A percentile compares a stretch with the other conserved stretches of the same genome.
phyloP scores from a whole-genome alignment of 2,329 filamentous ascomycete species.

The Amauroascus verrucosus region DNA sequence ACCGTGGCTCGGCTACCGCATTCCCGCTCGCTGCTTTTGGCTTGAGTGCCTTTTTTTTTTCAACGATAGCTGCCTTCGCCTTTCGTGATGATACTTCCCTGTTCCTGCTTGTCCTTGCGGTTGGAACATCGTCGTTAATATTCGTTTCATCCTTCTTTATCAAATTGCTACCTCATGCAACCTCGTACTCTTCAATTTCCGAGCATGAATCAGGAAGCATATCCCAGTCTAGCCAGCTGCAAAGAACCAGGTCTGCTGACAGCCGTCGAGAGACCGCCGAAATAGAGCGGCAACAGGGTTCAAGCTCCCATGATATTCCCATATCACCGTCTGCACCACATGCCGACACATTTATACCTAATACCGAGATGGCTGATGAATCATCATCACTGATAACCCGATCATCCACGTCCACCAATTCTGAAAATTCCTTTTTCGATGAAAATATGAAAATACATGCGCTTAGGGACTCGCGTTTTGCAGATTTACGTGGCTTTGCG shows the following conservation, averaged over 20 bases:
- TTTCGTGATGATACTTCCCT: conserved; percentile 75
- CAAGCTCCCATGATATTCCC: conserved; percentile 19
- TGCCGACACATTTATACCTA: conserved; percentile 19
- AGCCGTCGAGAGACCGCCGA: conserved; percentile 25
- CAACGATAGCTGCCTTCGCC: conserved; percentile 61
- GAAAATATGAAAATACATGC: conserved; percentile 50
- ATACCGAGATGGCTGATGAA: conserved; percentile 54
- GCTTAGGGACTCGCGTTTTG: conserved; percentile 61
- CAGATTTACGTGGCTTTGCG: conserved; percentile 81
- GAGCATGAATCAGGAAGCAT: conserved; percentile 26
- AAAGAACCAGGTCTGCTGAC: conserved; percentile 26
- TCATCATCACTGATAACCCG: conserved; percentile 69
- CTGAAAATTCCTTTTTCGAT: conserved; percentile 42
- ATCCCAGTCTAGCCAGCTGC: conserved; percentile 26
- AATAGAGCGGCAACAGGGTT: conserved; percentile 29
- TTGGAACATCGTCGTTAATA: conserved; percentile 66
- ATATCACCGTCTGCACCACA: conserved; percentile 26
- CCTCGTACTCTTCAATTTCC: conserved; percentile 36
- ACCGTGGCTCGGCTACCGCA: conserved; percentile 86
- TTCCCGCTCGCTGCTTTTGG: conserved; percentile 90
- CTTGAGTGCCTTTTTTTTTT: conserved; percentile 93
- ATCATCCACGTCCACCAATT: conserved; percentile 35
- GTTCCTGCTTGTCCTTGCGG: conserved; percentile 69
- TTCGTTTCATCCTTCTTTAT: conserved; percentile 77
- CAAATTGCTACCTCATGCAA: conserved; percentile 54